phyloP scores from a whole-genome alignment of 176 grass and related monocot genomes.

The Saccharum spontaneum region DNA sequence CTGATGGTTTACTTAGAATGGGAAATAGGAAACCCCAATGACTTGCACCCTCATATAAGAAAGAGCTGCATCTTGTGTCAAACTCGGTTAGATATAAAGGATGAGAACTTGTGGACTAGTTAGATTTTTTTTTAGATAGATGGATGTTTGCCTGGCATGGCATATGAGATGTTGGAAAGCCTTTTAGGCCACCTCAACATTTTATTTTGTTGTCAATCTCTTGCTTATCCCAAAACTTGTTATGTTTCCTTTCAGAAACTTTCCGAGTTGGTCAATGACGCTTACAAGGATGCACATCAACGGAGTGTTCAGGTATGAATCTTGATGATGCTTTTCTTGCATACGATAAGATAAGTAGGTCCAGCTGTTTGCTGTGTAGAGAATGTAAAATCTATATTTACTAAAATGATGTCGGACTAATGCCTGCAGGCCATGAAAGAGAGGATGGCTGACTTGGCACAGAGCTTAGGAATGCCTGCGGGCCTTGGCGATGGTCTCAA shows the following conservation, averaged over 20 bases:
- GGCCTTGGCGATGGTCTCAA: conserved; percentile 68
- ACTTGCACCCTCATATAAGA: background rate
- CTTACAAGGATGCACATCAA: conserved; percentile 91
- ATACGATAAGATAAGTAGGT: background rate
- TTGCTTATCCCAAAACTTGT: background rate
- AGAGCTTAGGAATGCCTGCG: conserved; percentile 92
- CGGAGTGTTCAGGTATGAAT: conserved; percentile 76
- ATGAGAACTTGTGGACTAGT: background rate
- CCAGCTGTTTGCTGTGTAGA: background rate
- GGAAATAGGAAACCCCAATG: background rate
- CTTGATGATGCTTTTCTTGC: background rate
- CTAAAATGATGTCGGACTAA: conserved; percentile 2
- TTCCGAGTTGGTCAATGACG: conserved; percentile 83
- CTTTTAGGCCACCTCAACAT: background rate
- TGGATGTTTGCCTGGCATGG: background rate
- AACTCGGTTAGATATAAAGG: background rate
- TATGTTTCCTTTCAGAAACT: conserved; percentile 59
- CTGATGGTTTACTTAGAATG: background rate
- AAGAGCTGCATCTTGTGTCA: background rate
- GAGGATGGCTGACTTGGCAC: conserved; percentile 92
- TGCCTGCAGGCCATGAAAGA: conserved; percentile 91
- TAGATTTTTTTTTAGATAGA: background rate
- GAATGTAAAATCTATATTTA: background rate
- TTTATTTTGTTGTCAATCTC: background rate
- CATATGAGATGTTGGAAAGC: background rate